Percentiles rank a stretch among this genome's conserved stretches.
Evolutionary conservation across 257 asterid species (phyloP).

Genomic region (Forsythia viridissima): DNA sequence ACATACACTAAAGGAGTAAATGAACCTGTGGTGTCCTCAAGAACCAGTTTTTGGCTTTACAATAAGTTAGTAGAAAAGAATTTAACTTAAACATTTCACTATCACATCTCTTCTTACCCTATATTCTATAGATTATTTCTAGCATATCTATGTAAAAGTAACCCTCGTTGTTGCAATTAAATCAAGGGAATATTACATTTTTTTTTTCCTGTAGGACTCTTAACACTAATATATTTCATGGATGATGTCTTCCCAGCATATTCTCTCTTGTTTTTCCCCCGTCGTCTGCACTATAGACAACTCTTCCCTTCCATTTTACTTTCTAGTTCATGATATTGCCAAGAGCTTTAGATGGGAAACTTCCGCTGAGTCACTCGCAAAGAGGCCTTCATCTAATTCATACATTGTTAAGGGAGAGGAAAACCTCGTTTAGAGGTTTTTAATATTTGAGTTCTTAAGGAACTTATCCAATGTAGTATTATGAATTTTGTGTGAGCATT

Average conservation of each 20-base stretch:
- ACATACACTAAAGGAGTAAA: background rate
- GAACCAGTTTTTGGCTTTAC: background rate
- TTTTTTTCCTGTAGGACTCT: background rate
- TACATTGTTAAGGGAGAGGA: background rate
- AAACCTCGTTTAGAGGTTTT: background rate
- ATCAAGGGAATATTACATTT: background rate
- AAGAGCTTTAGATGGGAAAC: background rate
- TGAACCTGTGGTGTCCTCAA: background rate
- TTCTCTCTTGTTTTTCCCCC: background rate
- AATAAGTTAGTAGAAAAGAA: background rate
- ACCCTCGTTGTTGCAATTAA: background rate
- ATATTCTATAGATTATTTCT: background rate
- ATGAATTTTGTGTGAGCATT: background rate
- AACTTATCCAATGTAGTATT: background rate
- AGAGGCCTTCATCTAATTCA: background rate
- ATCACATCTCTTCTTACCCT: background rate
- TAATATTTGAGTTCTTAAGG: background rate
- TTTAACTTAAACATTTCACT: background rate
- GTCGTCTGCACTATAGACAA: background rate
- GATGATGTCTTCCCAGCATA: background rate
- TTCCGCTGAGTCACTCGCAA: background rate
- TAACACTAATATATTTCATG: background rate
- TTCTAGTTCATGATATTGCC: background rate
- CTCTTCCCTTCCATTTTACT: background rate
- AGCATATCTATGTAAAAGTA: background rate